Evolutionary conservation across 768 basidiomycete genomes (phyloP), one percentile per base, ranked within the genome.

Genomic region (Psilocybe cubensis): DNA sequence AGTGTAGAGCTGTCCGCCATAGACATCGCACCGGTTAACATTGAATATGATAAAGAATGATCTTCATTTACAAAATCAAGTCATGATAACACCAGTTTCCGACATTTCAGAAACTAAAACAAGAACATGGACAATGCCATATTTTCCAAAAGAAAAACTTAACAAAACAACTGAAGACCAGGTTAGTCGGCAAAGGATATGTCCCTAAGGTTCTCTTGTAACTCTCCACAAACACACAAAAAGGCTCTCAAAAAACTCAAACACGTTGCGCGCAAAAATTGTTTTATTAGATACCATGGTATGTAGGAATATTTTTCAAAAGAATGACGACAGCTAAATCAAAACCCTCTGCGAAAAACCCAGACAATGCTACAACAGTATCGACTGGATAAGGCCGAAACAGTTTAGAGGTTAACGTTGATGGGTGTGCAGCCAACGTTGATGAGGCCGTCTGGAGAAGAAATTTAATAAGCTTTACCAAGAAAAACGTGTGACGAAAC

Each of bases 371-470:
- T n/a, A 38, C 2, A 24, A 21, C 29, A 40, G 18, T 21, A 42
- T 21, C 3, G 8, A 40, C 2, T 23, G 12, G 18, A 42, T 14
- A 2, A n/a, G n/a, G 1, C n/a, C 11, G 23, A 29, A 14, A 21
- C 11, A 18, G 29, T 38, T 60, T 63, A 73, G 44, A 64, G 50
- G 56, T 62, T 65, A 62, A 69, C 12, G 52, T 69, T 71, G 62
- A 69, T 63, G 31, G 72, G 69, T 17, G 64, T 58, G 67, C 70
- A 72, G 18, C 70, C 70, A 45, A 71, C 20, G 29, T 56, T 66
- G 41, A 72, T 46, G 21, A 68, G 35, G 12, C 69, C 70, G 24
- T 67, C 69, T 69, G 3, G 40, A 48, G 31, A 23, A 6, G 18
- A 12, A 49, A 23, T 40, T 43, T 31, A 1, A 54, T 40, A 21